A percentile compares a stretch with the other conserved stretches of the same genome.
Conservation (phyloP, 176 grass and related monocot species). For the Oryza glumipatula region DNA sequence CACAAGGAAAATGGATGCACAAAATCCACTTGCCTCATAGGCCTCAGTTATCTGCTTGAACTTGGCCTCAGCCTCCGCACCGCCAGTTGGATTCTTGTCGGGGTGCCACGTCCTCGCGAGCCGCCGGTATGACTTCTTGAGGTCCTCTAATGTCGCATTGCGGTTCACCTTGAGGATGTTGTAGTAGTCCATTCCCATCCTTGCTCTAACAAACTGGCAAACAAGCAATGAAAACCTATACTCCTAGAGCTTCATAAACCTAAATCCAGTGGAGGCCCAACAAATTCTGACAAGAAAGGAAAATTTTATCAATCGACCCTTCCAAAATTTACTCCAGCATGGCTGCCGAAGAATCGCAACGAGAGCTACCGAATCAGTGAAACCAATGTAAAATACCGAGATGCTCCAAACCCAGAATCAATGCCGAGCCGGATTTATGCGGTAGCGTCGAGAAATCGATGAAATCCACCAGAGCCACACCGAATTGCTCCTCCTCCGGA, state of each 20-base stretch:
- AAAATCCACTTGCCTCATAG: conserved; percentile 60
- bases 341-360: not conserved
- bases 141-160: conserved; percentile 56
- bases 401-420: not conserved
- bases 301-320: not conserved
- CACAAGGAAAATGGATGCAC: not conserved
- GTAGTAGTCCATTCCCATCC: conserved; percentile 74
- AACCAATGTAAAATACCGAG: not conserved
- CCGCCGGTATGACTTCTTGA: conserved; percentile 73
- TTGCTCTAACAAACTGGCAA: conserved; percentile 6
- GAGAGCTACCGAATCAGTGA: not conserved
- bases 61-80: conserved; percentile 57
- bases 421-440: not conserved
- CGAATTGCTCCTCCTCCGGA: not conserved
- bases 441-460: not conserved
- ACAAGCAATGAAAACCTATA: conserved; percentile 17
- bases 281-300: not conserved
- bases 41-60: conserved; percentile 86
- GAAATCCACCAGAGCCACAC: not conserved
- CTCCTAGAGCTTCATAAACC: conserved; percentile 35
- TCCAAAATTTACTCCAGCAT: not conserved
- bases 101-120: conserved; percentile 83
- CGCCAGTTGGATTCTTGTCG: conserved; percentile 78
- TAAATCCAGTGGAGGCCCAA: not conserved
- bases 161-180: conserved; percentile 84